Evolutionary conservation across 1,284 basidiomycete species (phyloP), one percentile per base, ranked within the genome.

Genomic region (Cutaneotrichosporon cutaneum): DNA sequence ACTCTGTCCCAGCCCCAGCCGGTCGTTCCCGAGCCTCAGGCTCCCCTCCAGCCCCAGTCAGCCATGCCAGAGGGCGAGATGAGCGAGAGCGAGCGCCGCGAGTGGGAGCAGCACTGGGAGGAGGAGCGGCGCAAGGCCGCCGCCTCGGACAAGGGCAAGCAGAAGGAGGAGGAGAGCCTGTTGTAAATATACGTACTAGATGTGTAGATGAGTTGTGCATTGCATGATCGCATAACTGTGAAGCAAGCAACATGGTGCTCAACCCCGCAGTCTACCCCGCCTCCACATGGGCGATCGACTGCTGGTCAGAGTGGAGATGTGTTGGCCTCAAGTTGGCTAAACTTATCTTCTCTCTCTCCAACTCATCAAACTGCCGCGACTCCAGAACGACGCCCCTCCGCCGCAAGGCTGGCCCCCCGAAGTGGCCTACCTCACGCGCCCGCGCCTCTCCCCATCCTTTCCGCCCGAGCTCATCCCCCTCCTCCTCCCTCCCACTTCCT

Each of bases 391-490:
- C 59, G 50, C 51, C 3, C 16, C 63, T 2, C 72, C 76, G 48
- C 80, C 80, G 3, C 60, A 70, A 18, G 61, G 68, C 39, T 81
- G 79, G 79, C 80, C 79, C 10, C 42, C 60, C 14, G 56, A 56
- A 6, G 61, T 79, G 16, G 65, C 58, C n/a, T 80, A 77, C 64
- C 70, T 81, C 21, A 67, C 60, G 11, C 75, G 73, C 45, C 66
- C 76, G 7, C 68, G 73, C 1, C 66, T 79, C n/a, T 72, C 72
- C 0, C 65, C 74, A 8, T 50, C 65, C 3, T 77, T 81, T 53
- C 76, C 77, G 16, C 18, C 69, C 3, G 16, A 47, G 14, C 69
- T 74, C 33, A 47, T 71, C 21, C 70, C 73, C 16, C 58, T 74
- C 18, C 63, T 76, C 16, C 7, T 6, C 26, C 44, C 35, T n/a